These are phyloP conservation scores for Lecanicillium sp. DNA, from an alignment of 2,329 filamentous ascomycete genomes.

Conservation along the genomic window DNA sequence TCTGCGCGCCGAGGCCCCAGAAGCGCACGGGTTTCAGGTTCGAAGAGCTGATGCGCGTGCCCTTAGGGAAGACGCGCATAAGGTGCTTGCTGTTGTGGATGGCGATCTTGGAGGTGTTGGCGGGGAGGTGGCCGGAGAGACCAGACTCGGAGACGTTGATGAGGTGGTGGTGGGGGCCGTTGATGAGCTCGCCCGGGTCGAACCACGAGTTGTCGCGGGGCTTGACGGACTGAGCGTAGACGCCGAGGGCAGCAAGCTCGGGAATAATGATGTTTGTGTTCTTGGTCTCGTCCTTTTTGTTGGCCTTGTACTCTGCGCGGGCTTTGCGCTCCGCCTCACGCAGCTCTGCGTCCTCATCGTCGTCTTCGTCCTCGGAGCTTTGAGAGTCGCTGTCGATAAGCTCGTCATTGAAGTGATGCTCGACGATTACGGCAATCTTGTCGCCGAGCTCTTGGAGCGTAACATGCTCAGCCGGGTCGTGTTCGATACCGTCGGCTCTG, in stretches of 20 bases:
- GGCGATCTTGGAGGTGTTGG: slow-evolving; percentile 41
- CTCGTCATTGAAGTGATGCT: slow-evolving; percentile 56
- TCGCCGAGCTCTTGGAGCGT: slow-evolving; percentile 52
- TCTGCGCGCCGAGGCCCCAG: slow-evolving; percentile 62
- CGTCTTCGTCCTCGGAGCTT: slow-evolving; percentile 30
- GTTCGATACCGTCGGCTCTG: slow-evolving; percentile 38
- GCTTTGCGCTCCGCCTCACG: slow-evolving; percentile 31
- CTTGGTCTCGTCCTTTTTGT: slow-evolving; percentile 42
- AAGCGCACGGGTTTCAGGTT: slow-evolving; percentile 59
- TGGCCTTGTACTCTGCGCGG: slow-evolving; percentile 46
- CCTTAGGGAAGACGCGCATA: slow-evolving; percentile 67
- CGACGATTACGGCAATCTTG: slow-evolving; percentile 62
- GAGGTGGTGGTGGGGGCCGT: slow-evolving; percentile 58
- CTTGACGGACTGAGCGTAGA: slow-evolving; percentile 66
- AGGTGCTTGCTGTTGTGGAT: slow-evolving; percentile 57
- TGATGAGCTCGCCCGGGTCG: slow-evolving; percentile 40
- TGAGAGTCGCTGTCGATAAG: slow-evolving; percentile 32
- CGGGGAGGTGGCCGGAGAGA: slow-evolving; percentile 45
- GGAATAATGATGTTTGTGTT: slow-evolving; percentile 50
- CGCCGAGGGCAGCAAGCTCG: slow-evolving; percentile 58
- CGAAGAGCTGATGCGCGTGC: slow-evolving; percentile 59
- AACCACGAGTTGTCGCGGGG: slow-evolving; percentile 62
- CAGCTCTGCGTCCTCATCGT: slow-evolving; percentile 32
- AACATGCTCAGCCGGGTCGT: slow-evolving; percentile 46
- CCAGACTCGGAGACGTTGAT: slow-evolving; percentile 65